Percentiles rank a stretch among this genome's conserved stretches.
Conservation (phyloP, 345 rosid genomes). For the Alliaria petiolata region DNA sequence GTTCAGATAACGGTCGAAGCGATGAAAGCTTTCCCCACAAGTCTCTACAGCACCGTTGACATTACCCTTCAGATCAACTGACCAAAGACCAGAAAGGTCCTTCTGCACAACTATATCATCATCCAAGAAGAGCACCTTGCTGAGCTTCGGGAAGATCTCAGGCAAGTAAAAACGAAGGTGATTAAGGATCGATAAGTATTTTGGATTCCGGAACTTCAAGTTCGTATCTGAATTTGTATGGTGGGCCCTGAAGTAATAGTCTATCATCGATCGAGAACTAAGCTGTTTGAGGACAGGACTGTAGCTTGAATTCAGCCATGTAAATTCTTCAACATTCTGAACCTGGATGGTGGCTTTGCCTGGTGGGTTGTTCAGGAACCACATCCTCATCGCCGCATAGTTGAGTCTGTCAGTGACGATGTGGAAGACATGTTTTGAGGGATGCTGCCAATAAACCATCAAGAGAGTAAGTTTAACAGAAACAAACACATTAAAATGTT, state of each 20-base stretch:
- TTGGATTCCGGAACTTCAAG: conserved; percentile 93
- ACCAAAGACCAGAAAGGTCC: conserved; percentile 85
- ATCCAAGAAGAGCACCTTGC: conserved; percentile 86
- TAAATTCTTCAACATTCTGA: conserved; percentile 85
- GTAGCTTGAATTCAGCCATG: conserved; percentile 92
- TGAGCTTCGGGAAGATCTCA: conserved; percentile 89
- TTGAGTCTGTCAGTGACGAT: conserved; percentile 91
- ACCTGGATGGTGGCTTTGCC: conserved; percentile 82
- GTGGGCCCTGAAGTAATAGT: conserved; percentile 89
- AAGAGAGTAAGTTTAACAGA: conserved; percentile 23
- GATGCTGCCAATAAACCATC: conserved; percentile 55
- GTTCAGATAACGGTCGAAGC: conserved; percentile 95
- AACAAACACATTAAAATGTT: background rate
- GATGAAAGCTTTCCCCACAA: conserved; percentile 94
- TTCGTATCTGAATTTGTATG: conserved; percentile 67
- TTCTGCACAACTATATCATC: conserved; percentile 94
- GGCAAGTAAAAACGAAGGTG: conserved; percentile 98
- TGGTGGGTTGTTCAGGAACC: conserved; percentile 87
- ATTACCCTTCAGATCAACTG: conserved; percentile 83
- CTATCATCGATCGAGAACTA: conserved; percentile 79
- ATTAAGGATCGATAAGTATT: conserved; percentile 90
- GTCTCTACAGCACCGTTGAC: conserved; percentile 99
- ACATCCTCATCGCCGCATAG: conserved; percentile 98
- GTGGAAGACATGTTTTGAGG: conserved; percentile 89
- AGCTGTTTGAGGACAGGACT: conserved; percentile 97